phyloP scores from a whole-genome alignment of 371 early-diverging fungal genomes.

The Catenaria anguillulae region DNA sequence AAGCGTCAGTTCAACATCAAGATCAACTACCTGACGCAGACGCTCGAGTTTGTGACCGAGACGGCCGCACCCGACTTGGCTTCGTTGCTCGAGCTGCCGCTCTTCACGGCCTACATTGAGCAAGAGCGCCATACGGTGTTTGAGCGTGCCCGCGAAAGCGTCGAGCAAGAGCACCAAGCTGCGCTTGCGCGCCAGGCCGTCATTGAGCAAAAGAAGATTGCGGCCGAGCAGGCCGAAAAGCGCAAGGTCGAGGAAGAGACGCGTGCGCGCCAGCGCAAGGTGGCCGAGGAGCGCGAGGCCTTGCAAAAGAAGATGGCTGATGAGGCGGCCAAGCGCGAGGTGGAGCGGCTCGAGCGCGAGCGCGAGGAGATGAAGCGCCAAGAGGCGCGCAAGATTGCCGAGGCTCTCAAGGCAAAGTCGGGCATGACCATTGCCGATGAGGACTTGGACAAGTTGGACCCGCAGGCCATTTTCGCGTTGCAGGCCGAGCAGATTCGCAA shows the following conservation, averaged over 20 bases:
- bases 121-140: slow-evolving; percentile 17
- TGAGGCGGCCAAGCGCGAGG: slow-evolving; percentile 67
- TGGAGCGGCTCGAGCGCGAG: slow-evolving; percentile 59
- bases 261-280: slow-evolving; percentile 48
- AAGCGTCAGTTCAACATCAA: slow-evolving; percentile 89
- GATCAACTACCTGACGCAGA: slow-evolving; percentile 79
- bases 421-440: slow-evolving; percentile 59
- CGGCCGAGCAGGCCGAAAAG: slow-evolving; percentile 58
- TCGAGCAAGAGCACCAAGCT: slow-evolving; percentile 68
- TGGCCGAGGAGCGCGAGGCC: slow-evolving; percentile 70
- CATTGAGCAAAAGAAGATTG: slow-evolving; percentile 85
- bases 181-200: slow-evolving; percentile 61
- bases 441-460: slow-evolving; percentile 73
- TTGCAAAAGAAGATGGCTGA: slow-evolving; percentile 70
- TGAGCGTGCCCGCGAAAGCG: slow-evolving; percentile 22
- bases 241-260: slow-evolving; percentile 68
- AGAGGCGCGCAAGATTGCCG: slow-evolving; percentile 77
- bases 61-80: slow-evolving; percentile 21
- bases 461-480: slow-evolving; percentile 57
- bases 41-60: slow-evolving; percentile 74
- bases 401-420: slow-evolving; percentile 63
- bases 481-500: slow-evolving; percentile 83
- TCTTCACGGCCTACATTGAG: slow-evolving; percentile 42
- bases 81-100: slow-evolving; percentile 59
- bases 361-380: slow-evolving; percentile 64